Base-by-base conservation (phyloP, 2,329 filamentous ascomycete genomes). In the Penicillium sp. region DNA sequence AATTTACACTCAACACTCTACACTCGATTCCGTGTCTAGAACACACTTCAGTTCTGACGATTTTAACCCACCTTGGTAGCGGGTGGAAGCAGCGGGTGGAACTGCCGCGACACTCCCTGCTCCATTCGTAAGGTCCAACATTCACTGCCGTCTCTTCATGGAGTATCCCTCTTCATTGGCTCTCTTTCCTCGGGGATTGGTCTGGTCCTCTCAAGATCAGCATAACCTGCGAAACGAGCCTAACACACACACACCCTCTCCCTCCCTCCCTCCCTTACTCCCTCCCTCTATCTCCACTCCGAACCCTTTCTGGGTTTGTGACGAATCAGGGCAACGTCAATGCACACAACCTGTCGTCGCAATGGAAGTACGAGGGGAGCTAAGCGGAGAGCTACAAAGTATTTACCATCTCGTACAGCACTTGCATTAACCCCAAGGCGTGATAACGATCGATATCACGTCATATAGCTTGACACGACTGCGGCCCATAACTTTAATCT, bases 401-500 rank as follows among this genome's bases (percentile, higher is more conserved):
- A 29, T 31, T 36, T 37, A 24, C n/a, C 31, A 26, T 37, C n/a
- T 18, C 13, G 16, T 18, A 28, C 14, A 33, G 42, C 47, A 42
- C 37, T 11, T 45, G 45, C 48, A 55, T 39, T 42, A 24, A 24
- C 10, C 26, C 10, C 36, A 56, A 55, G 44, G 42, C 66, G 66
- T 65, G 62, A 70, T 69, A 59, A 44, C 59, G 62, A 65, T 67
- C 63, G 59, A 66, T 67, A 71, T 71, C 67, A 65, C 69, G 63
- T 66, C 69, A 71, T 71, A 55, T 56, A 65, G 66, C 67, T 68
- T 63, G 61, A 64, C 56, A 43, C 54, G 46, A 36, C 49, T 50
- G 49, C 44, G 39, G 51, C 42, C 54, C 44, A 54, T 50, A 52
- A 59, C 54, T 48, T 43, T 54, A 54, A 55, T 45, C 34, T 21